phyloP scores from a whole-genome alignment of 169 alveolate species.

The Cyclospora cayetanensis region DNA sequence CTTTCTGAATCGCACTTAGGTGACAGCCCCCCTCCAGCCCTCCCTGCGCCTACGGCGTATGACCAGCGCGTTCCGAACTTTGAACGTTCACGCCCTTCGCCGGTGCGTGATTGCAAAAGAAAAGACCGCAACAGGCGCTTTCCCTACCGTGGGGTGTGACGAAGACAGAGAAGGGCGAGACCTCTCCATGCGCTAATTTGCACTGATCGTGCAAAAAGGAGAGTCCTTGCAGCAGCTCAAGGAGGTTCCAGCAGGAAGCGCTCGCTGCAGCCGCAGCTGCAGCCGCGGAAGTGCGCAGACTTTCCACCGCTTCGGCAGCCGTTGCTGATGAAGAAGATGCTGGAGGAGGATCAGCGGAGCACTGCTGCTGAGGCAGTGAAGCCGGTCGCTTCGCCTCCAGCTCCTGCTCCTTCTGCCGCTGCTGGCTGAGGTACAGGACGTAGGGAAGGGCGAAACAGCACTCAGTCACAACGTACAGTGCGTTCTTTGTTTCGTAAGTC shows the following conservation, averaged over 20 bases:
- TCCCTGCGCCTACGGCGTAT: too few species aligned
- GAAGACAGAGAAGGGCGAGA: conserved; percentile 57
- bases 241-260: conserved; percentile 35
- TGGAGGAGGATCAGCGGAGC: conserved; percentile 18
- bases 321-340: neutral
- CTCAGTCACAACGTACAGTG: conserved; percentile 66
- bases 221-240: conserved; percentile 43
- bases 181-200: conserved; percentile 48
- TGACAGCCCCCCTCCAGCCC: too few species aligned
- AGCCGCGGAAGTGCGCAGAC: conserved; percentile 36
- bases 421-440: conserved; percentile 14
- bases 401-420: conserved; percentile 36
- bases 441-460: conserved; percentile 39
- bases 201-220: conserved; percentile 67
- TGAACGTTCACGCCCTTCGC: too few species aligned
- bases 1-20: too few species aligned
- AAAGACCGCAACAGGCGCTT: too few species aligned
- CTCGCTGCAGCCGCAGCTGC: conserved; percentile 41
- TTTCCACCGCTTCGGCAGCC: conserved; percentile 42
- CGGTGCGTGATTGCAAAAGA: too few species aligned
- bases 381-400: conserved; percentile 44
- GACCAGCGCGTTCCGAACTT: too few species aligned
- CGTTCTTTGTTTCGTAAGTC: conserved; percentile 56
- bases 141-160: conserved; percentile 65
- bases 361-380: conserved; percentile 27